phyloP scores from a whole-genome alignment of 2,329 filamentous ascomycete species.

The Aspergillus oerlinghausenensis region DNA sequence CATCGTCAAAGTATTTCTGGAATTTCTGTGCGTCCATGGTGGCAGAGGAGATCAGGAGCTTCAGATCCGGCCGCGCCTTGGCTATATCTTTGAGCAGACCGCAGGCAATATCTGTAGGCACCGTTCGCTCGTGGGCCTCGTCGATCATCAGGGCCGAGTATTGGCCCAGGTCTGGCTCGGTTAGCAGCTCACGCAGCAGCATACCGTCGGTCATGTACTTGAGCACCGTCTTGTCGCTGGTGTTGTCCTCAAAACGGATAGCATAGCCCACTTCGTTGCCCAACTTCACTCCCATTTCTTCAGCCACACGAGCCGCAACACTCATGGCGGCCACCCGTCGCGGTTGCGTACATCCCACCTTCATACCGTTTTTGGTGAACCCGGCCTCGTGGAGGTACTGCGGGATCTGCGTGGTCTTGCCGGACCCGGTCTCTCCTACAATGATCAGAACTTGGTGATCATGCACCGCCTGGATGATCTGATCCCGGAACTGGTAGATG shows the following conservation, averaged over 20 bases:
- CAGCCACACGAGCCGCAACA: constrained; percentile 90
- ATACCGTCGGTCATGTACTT: constrained; percentile 99
- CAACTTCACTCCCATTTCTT: constrained; percentile 85
- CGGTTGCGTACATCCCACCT: constrained; percentile 90
- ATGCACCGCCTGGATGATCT: constrained; percentile 80
- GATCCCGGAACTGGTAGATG: constrained; percentile 80
- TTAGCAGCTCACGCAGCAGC: constrained; percentile 83
- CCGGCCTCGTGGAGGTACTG: constrained; percentile 92
- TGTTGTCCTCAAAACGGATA: constrained; percentile 91
- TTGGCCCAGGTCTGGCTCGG: constrained; percentile 73
- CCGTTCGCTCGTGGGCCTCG: constrained; percentile 90
- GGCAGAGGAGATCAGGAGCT: constrained; percentile 86
- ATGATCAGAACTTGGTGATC: constrained; percentile 86
- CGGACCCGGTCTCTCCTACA: constrained; percentile 89
- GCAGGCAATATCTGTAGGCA: constrained; percentile 85
- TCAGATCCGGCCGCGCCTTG: constrained; percentile 75
- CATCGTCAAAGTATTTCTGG: constrained; percentile 83
- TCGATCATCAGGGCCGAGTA: constrained; percentile 95
- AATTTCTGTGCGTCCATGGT: constrained; percentile 95
- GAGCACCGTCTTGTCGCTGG: constrained; percentile 82
- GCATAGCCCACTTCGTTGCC: constrained; percentile 92
- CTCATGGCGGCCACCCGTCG: constrained; percentile 96
- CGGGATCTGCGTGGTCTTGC: constrained; percentile 92
- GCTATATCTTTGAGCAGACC: constrained; percentile 86
- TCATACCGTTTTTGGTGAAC: constrained; percentile 76